Conservation (phyloP, 768 basidiomycete genomes). For the Artomyces pyxidatus region DNA sequence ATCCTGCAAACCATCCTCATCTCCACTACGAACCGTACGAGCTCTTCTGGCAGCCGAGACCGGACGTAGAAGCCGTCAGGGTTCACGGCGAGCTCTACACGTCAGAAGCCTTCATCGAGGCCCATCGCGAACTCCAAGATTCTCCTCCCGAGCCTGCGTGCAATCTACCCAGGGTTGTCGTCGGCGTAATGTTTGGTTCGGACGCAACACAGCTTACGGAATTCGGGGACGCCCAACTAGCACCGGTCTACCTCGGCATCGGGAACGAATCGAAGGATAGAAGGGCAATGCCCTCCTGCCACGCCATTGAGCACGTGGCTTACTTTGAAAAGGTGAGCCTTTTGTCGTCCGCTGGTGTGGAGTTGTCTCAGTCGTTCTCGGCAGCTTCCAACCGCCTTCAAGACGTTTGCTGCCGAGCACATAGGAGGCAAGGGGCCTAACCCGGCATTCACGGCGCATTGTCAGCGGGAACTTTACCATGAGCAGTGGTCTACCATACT, state of each 20-base stretch:
- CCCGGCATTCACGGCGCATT: background rate
- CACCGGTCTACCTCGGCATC: slow-evolving; percentile 33
- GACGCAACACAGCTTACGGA: slow-evolving; percentile 24
- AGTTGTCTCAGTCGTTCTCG: too few species aligned
- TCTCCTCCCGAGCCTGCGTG: too few species aligned
- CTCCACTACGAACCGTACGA: too few species aligned
- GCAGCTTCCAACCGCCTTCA: background rate
- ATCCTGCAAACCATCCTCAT: too few species aligned
- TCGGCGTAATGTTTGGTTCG: slow-evolving; percentile 11
- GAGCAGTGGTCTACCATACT: slow-evolving; percentile 15
- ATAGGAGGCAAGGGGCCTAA: background rate
- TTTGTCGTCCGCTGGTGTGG: too few species aligned
- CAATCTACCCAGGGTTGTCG: slow-evolving; percentile 1
- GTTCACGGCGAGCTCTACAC: too few species aligned
- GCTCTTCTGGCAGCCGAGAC: too few species aligned
- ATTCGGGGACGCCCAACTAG: slow-evolving; percentile 25
- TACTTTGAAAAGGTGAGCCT: slow-evolving; percentile 34
- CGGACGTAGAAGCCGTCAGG: too few species aligned
- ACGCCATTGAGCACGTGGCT: slow-evolving; percentile 32
- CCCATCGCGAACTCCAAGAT: too few species aligned
- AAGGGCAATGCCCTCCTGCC: slow-evolving; percentile 20
- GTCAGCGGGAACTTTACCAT: slow-evolving; percentile 20
- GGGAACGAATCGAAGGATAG: slow-evolving; percentile 37
- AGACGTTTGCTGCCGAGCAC: background rate
- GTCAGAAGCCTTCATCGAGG: too few species aligned